Conservation (phyloP, 768 basidiomycete species). For the Baorangia bicolor region DNA sequence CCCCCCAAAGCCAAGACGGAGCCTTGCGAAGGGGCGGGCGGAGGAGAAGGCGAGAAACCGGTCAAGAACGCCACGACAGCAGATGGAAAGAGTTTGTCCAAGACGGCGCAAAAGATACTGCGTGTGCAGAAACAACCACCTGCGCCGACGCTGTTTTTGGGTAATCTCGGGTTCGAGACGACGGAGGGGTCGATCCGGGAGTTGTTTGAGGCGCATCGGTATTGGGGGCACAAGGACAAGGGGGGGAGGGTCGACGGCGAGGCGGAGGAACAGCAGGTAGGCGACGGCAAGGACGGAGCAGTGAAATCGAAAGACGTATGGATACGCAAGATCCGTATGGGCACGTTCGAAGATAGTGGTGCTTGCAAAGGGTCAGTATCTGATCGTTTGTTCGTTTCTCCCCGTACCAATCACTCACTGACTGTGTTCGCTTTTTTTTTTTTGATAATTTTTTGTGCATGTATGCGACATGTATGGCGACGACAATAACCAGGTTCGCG, state of each 20-base stretch:
- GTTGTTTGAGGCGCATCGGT: slow-evolving; percentile 64
- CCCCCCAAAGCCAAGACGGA: slow-evolving; percentile 43
- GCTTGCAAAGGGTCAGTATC: slow-evolving; percentile 84
- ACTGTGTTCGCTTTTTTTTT: background rate
- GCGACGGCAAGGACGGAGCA: background rate
- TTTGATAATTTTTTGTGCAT: background rate
- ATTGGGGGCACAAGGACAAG: slow-evolving; percentile 32
- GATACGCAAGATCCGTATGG: slow-evolving; percentile 86
- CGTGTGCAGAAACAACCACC: slow-evolving; percentile 77
- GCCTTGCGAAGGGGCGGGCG: slow-evolving; percentile 33
- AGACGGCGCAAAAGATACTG: slow-evolving; percentile 77
- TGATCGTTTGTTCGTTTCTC: slow-evolving; percentile 19
- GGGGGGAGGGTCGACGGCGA: slow-evolving; percentile 33
- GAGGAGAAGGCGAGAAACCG: slow-evolving; percentile 18
- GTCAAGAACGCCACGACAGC: slow-evolving; percentile 31
- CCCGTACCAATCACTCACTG: background rate
- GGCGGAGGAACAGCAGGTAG: slow-evolving; percentile 23
- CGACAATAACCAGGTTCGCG: slow-evolving; percentile 63
- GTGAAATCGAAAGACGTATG: slow-evolving; percentile 39
- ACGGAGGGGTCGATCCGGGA: slow-evolving; percentile 74
- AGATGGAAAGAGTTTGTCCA: slow-evolving; percentile 41
- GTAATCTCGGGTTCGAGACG: slow-evolving; percentile 90
- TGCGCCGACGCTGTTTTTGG: slow-evolving; percentile 85
- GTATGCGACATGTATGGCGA: background rate
- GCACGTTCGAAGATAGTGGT: slow-evolving; percentile 95